Conservation (phyloP, 1,139 yeast species). For the Geotrichum australiense region DNA sequence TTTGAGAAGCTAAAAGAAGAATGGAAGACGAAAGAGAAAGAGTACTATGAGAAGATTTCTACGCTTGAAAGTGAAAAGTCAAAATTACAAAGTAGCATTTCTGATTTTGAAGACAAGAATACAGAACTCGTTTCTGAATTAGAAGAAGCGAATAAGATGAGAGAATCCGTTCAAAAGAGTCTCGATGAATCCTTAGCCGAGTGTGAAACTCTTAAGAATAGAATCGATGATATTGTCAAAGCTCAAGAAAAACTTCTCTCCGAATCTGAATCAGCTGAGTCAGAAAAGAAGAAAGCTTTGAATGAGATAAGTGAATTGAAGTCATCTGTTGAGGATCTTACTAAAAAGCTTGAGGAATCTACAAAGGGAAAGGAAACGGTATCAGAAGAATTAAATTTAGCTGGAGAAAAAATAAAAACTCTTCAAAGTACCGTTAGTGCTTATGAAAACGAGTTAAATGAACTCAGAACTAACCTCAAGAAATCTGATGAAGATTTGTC, state of each 20-base stretch:
- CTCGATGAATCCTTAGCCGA: too few species aligned
- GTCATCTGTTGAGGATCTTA: conserved; percentile 12
- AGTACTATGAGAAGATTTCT: conserved; percentile 13
- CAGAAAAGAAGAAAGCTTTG: conserved; percentile 16
- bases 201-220: too few species aligned
- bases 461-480: not conserved
- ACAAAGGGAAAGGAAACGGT: conserved; percentile 16
- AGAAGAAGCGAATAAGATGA: not conserved
- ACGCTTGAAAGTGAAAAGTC: conserved; percentile 7
- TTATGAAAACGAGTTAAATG: not conserved
- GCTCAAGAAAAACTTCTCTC: too few species aligned
- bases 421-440: conserved; percentile 1
- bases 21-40: conserved; percentile 26
- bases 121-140: not conserved
- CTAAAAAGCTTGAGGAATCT: conserved; percentile 8
- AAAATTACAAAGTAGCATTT: conserved; percentile 8
- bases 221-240: too few species aligned
- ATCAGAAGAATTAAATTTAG: conserved; percentile 12
- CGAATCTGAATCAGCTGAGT: conserved; percentile 4
- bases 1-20: conserved; percentile 20
- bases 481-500: conserved; percentile 6
- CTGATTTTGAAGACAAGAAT: conserved; percentile 6
- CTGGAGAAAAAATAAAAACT: conserved; percentile 2
- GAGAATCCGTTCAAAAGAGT: conserved; percentile 7
- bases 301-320: conserved; percentile 10